Conservation (phyloP, 192 early-diverging fungal species). For the Gaertneriomyces sp. region DNA sequence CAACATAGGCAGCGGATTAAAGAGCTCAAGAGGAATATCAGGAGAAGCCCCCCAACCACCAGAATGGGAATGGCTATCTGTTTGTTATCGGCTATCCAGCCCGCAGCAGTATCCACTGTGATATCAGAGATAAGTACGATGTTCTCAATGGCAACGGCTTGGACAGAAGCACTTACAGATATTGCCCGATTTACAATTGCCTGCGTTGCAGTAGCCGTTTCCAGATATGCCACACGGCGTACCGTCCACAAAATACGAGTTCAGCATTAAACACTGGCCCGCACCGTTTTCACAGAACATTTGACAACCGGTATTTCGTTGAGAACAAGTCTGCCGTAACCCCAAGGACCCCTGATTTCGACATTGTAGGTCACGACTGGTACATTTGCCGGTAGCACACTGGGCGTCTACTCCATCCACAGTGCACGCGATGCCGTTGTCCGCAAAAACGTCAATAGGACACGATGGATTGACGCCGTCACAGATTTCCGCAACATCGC, state of each 20-base stretch:
- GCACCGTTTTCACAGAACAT: constrained; percentile 27
- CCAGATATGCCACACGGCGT: constrained; percentile 38
- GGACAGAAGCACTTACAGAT: constrained; percentile 7
- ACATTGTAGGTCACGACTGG: constrained; percentile 43
- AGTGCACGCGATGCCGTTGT: constrained; percentile 66
- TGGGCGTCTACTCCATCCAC: constrained; percentile 9
- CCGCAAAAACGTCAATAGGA: constrained; percentile 61
- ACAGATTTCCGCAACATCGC: constrained; percentile 78
- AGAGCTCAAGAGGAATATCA: constrained; percentile 26
- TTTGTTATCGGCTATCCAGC: constrained; percentile 33
- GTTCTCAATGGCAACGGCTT: background rate
- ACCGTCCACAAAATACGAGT: constrained; percentile 44
- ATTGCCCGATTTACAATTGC: constrained; percentile 30
- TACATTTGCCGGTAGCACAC: constrained; percentile 50
- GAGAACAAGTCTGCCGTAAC: too few relatives aligned
- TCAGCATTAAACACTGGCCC: constrained; percentile 34
- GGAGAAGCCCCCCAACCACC: constrained; percentile 29
- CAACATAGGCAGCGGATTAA: constrained; percentile 28
- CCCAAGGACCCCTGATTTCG: constrained; percentile 4
- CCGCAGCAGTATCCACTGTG: constrained; percentile 28
- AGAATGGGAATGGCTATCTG: constrained; percentile 38
- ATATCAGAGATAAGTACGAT: constrained; percentile 2
- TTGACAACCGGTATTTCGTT: constrained; percentile 24
- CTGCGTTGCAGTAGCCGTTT: constrained; percentile 19
- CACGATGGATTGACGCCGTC: constrained; percentile 68